A percentile compares a stretch with the other conserved stretches of the same genome.
phyloP scores from a whole-genome alignment of 169 alveolate genomes.

The Plasmodium sp. region DNA sequence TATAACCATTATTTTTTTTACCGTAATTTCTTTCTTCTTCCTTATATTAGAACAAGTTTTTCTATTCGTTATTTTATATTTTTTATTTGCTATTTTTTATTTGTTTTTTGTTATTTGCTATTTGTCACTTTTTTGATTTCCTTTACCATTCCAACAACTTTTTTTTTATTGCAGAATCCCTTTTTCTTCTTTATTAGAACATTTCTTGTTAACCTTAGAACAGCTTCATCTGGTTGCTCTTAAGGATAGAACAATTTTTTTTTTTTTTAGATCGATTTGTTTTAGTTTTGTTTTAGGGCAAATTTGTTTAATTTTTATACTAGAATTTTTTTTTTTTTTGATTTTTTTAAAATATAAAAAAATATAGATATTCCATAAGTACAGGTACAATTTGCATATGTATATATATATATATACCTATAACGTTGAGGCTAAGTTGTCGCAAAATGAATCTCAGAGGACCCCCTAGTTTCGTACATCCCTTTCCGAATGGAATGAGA shows the following conservation, averaged over 20 bases:
- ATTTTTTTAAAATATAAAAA: neutral
- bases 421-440: neutral
- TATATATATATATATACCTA: neutral
- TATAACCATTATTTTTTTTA: neutral
- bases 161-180: neutral
- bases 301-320: neutral
- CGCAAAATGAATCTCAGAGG: neutral
- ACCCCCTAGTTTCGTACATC: neutral
- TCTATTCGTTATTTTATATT: too few species aligned
- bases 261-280: neutral
- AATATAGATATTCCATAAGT: neutral
- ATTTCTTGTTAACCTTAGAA: neutral
- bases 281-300: neutral
- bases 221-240: neutral
- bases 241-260: neutral
- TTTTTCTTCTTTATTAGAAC: neutral
- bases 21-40: neutral
- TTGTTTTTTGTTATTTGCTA: too few species aligned
- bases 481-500: neutral
- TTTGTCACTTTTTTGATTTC: neutral
- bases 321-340: neutral
- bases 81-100: too few species aligned
- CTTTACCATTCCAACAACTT: neutral
- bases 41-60: too few species aligned
- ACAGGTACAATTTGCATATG: neutral